Evolutionary conservation across 768 basidiomycete species (phyloP), one percentile per base, ranked within the genome.

Genomic region (Podaxis pistillaris): DNA sequence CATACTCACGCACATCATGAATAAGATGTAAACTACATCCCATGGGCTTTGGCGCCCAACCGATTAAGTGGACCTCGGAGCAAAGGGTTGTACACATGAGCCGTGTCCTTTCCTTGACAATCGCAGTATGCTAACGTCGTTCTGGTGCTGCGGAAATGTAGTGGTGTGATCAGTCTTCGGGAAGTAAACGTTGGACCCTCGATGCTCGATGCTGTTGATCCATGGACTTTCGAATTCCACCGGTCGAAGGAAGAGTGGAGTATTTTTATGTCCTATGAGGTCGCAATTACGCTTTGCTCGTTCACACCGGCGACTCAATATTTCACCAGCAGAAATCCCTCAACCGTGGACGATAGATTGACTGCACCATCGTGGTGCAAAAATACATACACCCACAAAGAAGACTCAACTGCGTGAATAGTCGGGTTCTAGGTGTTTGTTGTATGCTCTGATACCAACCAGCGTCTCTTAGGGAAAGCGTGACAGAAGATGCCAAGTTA

Each of bases 221-320:
- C 33, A 37, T 55, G 54, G 54, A 38, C n/a, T 19, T n/a, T 22
- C 54, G 9, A 40, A 28, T 11, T 24, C 24, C 24, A 22, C 4
- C 40, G 7, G 47, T 17, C 7, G 24, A 28, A 37, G 44, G n/a
- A 8, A 8, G 2, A 51, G 37, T 51, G n/a, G 13, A 26, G 46
- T 28, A 15, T 51, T 30, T 24, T 30, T 19, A 41, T 15, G 40
- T 59, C 58, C 58, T 59, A 51, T 51, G 49, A 50, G 30, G 17
- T 59, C 58, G 58, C 30, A 52, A n/a, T 36, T 37, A 50, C 3
- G 33, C 37, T 44, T 40, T 46, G n/a, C 36, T 51, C 1, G 36
- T 51, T 59, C 58, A 15, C 58, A 59, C 58, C 58, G 58, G 58
- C 15, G 8, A 59, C 58, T 59, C 58, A 59, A 51, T 17, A 37